A percentile compares a stretch with the other conserved stretches of the same genome.
phyloP scores from a whole-genome alignment of 2,329 filamentous ascomycete genomes.

The Epichloe elymi region DNA sequence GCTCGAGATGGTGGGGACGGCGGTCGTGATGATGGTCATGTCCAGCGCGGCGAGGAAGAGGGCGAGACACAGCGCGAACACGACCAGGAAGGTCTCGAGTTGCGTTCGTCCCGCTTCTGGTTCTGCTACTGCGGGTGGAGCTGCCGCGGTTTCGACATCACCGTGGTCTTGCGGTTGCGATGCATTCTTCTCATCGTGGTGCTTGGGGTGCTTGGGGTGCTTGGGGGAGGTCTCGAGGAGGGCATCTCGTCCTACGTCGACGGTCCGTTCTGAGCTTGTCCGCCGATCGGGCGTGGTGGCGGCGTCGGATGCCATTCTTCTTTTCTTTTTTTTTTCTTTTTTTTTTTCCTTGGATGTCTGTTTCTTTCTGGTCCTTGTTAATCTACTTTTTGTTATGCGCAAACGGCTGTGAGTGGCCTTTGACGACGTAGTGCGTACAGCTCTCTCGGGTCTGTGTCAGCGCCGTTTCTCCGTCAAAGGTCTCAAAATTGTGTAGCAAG shows the following conservation, averaged over 20 bases:
- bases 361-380: neutral
- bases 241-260: constrained; percentile 13
- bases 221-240: neutral
- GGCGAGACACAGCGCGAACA: constrained; percentile 27
- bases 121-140: constrained; percentile 3
- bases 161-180: neutral
- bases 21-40: constrained; percentile 52
- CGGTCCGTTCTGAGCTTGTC: constrained; percentile 17
- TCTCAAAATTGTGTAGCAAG: no score
- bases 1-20: constrained; percentile 50
- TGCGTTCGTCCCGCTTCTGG: constrained; percentile 24
- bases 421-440: neutral
- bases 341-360: no score
- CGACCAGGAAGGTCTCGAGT: constrained; percentile 25
- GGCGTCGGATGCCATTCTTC: constrained; percentile 1
- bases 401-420: neutral
- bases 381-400: neutral
- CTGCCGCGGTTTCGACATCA: constrained; percentile 6
- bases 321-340: neutral
- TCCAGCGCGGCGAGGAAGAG: constrained; percentile 43
- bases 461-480: no score
- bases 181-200: neutral
- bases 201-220: neutral
- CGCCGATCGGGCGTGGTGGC: constrained; percentile 9
- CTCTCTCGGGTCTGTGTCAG: no score